Evolutionary conservation across 2,329 filamentous ascomycete species (phyloP), one percentile per base, ranked within the genome.

Genomic region (Fusarium luffae): DNA sequence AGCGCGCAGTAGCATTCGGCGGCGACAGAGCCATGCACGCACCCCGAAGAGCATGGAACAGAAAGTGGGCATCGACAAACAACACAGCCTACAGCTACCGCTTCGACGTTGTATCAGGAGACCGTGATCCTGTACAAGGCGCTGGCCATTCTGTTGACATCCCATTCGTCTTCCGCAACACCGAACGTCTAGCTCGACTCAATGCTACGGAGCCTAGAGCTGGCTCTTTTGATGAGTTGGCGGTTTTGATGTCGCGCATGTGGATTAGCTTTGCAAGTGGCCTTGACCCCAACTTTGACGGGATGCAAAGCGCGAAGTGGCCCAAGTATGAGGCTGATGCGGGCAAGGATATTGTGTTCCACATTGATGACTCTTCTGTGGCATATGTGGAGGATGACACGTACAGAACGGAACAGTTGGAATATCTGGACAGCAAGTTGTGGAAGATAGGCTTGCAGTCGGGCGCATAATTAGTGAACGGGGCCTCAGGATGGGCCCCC

Each of bases 21-120:
- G 66, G 67, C 0, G 67, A 70, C 5, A 5, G 66, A 43, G 66
- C 67, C 2, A 70, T 70, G 66, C 67, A 70, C 2, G 67, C 52
- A 14, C 67, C 66, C 0, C 66, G 48, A 34, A 9, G 66, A 54
- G 62, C 54, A 1, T 70, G 66, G 67, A 66, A 59, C 0, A 67
- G 51, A 6, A 63, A 28, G 5, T 70, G 67, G 67, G 46, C 66
- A 0, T 14, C 47, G 4, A 21, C 42, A 0, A 70, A 70, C 9
- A 43, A 56, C 2, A 58, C 62, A 0, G 62, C 66, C 0, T 70
- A 70, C 9, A 70, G 67, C 7, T 70, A 70, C 19, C 62, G 59
- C 21, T 70, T 70, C 12, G 62, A 63, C 0, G 62, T 70, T 7
- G 62, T 70, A 4, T 67, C 62, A 3, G 66, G 62, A 14, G 67